Percentiles rank a stretch among this genome's conserved stretches.
Evolutionary conservation across 352 stramenopile genomes (phyloP).

Genomic region (Phytophthora hybrid): DNA sequence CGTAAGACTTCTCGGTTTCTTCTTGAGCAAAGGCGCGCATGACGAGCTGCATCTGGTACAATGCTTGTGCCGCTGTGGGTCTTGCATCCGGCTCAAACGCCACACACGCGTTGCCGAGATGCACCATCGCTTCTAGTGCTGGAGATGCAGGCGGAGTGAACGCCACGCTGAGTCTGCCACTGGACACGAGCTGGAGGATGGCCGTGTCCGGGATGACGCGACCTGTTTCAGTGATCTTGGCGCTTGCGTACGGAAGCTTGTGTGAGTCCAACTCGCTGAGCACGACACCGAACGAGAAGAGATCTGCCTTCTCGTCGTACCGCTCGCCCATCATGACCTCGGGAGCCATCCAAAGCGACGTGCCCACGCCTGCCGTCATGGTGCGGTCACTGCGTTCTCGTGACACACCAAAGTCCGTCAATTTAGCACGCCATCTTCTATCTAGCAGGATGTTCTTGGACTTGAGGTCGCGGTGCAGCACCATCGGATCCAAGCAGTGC

Average conservation of each 20-base stretch:
- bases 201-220: slow-evolving; percentile 37
- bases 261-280: slow-evolving; percentile 44
- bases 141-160: slow-evolving; percentile 41
- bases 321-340: slow-evolving; percentile 50
- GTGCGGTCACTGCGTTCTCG: slow-evolving; percentile 49
- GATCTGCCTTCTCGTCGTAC: slow-evolving; percentile 44
- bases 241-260: slow-evolving; percentile 42
- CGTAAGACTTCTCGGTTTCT: slow-evolving; percentile 41
- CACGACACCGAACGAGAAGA: slow-evolving; percentile 47
- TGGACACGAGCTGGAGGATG: slow-evolving; percentile 46
- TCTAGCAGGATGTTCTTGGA: slow-evolving; percentile 62
- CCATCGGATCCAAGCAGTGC: slow-evolving; percentile 56
- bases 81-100: slow-evolving; percentile 57
- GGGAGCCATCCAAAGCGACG: slow-evolving; percentile 62
- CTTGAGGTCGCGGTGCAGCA: slow-evolving; percentile 57
- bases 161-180: slow-evolving; percentile 33
- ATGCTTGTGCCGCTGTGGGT: slow-evolving; percentile 59
- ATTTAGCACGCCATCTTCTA: slow-evolving; percentile 51
- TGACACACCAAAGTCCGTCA: slow-evolving; percentile 70
- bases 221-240: slow-evolving; percentile 43
- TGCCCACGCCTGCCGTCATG: slow-evolving; percentile 58
- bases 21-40: slow-evolving; percentile 44
- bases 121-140: slow-evolving; percentile 40
- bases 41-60: slow-evolving; percentile 63
- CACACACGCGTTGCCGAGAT: slow-evolving; percentile 53